A percentile compares a stretch with the other conserved stretches of the same genome.
phyloP scores from a whole-genome alignment of 306 rosid species.

The Alnus rubra region DNA sequence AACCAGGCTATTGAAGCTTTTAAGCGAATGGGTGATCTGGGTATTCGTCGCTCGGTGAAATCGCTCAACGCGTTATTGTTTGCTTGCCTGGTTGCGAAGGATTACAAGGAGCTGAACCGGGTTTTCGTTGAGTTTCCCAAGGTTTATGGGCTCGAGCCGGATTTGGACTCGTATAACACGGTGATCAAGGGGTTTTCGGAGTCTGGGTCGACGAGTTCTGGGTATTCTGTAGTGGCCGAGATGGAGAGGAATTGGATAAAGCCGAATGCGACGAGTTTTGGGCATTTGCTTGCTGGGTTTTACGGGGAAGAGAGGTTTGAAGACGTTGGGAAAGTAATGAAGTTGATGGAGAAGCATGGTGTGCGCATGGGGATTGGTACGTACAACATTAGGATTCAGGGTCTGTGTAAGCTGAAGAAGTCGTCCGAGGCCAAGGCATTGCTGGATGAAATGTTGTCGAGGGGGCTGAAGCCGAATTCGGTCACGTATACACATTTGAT shows the following conservation, averaged over 20 bases:
- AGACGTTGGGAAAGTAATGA: constrained; percentile 65
- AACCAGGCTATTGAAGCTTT: constrained; percentile 61
- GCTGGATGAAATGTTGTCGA: constrained; percentile 56
- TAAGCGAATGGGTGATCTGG: constrained; percentile 36
- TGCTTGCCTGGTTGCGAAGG: constrained; percentile 56
- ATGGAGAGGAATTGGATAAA: constrained; percentile 63
- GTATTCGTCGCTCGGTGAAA: constrained; percentile 47
- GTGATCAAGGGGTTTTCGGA: constrained; percentile 64
- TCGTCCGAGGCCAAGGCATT: constrained; percentile 68
- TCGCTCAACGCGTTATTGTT: constrained; percentile 66
- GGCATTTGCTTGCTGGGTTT: constrained; percentile 48
- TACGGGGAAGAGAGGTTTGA: constrained; percentile 65
- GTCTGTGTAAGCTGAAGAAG: constrained; percentile 74
- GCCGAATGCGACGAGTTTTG: constrained; percentile 51
- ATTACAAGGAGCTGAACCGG: constrained; percentile 57
- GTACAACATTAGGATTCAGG: constrained; percentile 67
- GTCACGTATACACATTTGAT: constrained; percentile 61
- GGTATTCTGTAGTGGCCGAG: constrained; percentile 63
- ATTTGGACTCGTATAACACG: constrained; percentile 61
- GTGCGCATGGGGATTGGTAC: constrained; percentile 38
- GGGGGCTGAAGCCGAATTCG: constrained; percentile 61
- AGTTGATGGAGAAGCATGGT: constrained; percentile 57
- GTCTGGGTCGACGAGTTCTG: constrained; percentile 58
- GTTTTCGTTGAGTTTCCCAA: constrained; percentile 65
- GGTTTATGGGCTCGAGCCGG: constrained; percentile 47